These are phyloP conservation scores for Pholiota microspora DNA, from an alignment of 768 basidiomycete species.

Conservation along the genomic window DNA sequence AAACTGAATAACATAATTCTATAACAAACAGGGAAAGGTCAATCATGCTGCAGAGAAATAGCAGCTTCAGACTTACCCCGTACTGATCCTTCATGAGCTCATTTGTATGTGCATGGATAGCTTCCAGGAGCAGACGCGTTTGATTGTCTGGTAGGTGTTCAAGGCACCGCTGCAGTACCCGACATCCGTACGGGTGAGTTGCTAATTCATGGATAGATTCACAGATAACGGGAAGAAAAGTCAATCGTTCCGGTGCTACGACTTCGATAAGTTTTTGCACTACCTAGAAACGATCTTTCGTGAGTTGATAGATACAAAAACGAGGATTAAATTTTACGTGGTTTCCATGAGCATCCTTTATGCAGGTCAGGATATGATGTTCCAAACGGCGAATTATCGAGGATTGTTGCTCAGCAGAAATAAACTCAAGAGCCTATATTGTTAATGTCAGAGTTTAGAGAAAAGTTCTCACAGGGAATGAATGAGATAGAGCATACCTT, in stretches of 20 bases:
- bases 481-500: slow-evolving; percentile 49
- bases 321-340: slow-evolving; percentile 58
- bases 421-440: slow-evolving; percentile 76
- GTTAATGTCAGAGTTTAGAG: neutral
- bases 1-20: slow-evolving; percentile 97
- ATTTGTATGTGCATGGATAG: slow-evolving; percentile 69
- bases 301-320: slow-evolving; percentile 5
- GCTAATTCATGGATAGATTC: slow-evolving; percentile 80
- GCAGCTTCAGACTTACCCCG: slow-evolving; percentile 52
- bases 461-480: neutral
- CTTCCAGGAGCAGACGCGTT: slow-evolving; percentile 73
- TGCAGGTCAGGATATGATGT: slow-evolving; percentile 76
- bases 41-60: neutral
- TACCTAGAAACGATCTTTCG: slow-evolving; percentile 45
- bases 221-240: slow-evolving; percentile 72
- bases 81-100: slow-evolving; percentile 89
- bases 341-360: slow-evolving; percentile 91
- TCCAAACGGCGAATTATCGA: slow-evolving; percentile 77
- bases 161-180: slow-evolving; percentile 91
- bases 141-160: slow-evolving; percentile 75
- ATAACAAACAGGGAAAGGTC: slow-evolving; percentile 1
- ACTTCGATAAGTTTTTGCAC: slow-evolving; percentile 87
- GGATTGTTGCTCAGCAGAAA: slow-evolving; percentile 76
- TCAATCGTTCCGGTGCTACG: slow-evolving; percentile 72
- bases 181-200: slow-evolving; percentile 90